A percentile compares a stretch with the other conserved stretches of the same genome.
Evolutionary conservation across 805 yeast genomes (phyloP).

Genomic region (Schizosaccharomyces cryophilus): DNA sequence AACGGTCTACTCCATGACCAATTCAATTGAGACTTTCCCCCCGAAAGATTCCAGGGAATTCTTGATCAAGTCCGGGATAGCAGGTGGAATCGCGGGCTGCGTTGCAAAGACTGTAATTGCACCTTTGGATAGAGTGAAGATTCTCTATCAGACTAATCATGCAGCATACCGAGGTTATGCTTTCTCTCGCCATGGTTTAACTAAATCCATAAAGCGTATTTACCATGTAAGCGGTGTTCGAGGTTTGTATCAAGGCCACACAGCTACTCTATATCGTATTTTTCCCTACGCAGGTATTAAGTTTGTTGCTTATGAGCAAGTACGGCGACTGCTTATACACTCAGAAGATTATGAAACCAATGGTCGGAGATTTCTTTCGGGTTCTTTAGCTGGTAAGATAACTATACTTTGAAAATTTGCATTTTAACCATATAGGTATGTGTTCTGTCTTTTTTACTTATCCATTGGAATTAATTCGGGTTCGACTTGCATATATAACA

Average conservation of each 20-base stretch:
- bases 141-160: slow-evolving; percentile 79
- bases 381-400: slow-evolving; percentile 53
- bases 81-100: slow-evolving; percentile 89
- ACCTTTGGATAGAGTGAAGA: slow-evolving; percentile 84
- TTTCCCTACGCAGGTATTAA: slow-evolving; percentile 95
- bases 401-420: not conserved
- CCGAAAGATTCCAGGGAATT: slow-evolving; percentile 23
- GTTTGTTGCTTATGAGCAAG: slow-evolving; percentile 87
- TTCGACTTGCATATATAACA: slow-evolving; percentile 77
- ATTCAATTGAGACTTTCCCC: not conserved
- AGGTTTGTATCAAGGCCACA: slow-evolving; percentile 88
- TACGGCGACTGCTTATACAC: slow-evolving; percentile 58
- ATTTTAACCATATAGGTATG: slow-evolving; percentile 15
- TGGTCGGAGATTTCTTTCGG: slow-evolving; percentile 56
- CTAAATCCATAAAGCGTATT: slow-evolving; percentile 46
- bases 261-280: slow-evolving; percentile 70
- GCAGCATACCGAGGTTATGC: slow-evolving; percentile 64
- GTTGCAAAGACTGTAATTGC: slow-evolving; percentile 93
- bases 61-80: slow-evolving; percentile 58
- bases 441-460: slow-evolving; percentile 71
- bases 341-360: slow-evolving; percentile 53
- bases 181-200: slow-evolving; percentile 56
- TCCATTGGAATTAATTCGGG: slow-evolving; percentile 76
- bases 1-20: not conserved
- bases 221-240: slow-evolving; percentile 40